A percentile compares a stretch with the other conserved stretches of the same genome.
Conservation (phyloP, 2,329 filamentous ascomycete species). For the Fusarium xylarioides region DNA sequence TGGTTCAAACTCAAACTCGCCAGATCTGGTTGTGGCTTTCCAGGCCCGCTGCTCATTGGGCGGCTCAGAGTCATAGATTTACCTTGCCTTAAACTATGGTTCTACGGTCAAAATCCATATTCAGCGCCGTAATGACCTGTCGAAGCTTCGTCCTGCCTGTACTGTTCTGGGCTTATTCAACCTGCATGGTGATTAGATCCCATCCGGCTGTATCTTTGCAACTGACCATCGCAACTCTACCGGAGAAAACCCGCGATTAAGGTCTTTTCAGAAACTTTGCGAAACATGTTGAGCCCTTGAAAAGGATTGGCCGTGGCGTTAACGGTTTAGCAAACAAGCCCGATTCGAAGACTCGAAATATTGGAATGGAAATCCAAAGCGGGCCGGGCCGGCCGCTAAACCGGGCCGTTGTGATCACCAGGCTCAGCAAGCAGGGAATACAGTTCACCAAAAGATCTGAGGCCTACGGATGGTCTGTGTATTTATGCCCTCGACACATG, state of each 20-base stretch:
- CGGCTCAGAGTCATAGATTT: slow-evolving; percentile 15
- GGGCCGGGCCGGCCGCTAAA: slow-evolving; percentile 40
- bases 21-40: slow-evolving; percentile 20
- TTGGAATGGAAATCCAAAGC: slow-evolving; percentile 30
- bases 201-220: slow-evolving; percentile 8
- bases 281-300: neutral
- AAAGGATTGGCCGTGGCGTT: neutral
- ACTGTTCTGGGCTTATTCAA: neutral
- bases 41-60: slow-evolving; percentile 29
- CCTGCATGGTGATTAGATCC: slow-evolving; percentile 5
- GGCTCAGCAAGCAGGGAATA: slow-evolving; percentile 22
- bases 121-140: slow-evolving; percentile 14
- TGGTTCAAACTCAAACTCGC: slow-evolving; percentile 35
- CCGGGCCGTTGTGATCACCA: slow-evolving; percentile 39
- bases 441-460: slow-evolving; percentile 4
- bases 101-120: slow-evolving; percentile 19
- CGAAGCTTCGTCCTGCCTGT: slow-evolving; percentile 5
- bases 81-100: slow-evolving; percentile 27
- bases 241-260: neutral
- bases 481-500: slow-evolving; percentile 18
- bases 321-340: slow-evolving; percentile 1
- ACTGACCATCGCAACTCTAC: slow-evolving; percentile 20
- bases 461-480: slow-evolving; percentile 24
- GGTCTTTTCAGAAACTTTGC: neutral
- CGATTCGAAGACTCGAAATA: slow-evolving; percentile 1